Evolutionary conservation across 2,329 filamentous ascomycete species (phyloP), one percentile per base, ranked within the genome.

Genomic region (Ascochyta koolunga): DNA sequence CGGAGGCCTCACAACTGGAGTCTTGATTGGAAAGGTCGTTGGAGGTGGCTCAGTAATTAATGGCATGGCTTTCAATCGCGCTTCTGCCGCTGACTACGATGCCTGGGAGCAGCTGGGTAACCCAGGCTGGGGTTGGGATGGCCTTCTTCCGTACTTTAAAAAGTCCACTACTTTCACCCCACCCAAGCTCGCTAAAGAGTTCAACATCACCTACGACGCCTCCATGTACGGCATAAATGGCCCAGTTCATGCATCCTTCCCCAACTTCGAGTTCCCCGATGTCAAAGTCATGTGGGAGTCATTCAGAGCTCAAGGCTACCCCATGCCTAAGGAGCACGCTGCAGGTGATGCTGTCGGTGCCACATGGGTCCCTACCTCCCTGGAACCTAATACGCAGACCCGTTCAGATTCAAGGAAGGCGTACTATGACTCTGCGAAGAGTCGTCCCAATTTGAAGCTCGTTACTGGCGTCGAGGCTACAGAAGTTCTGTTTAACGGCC

Each of bases 31-130:
- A 7, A 65, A 65, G 8, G 67, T 71, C 1, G 66, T 77, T 3
- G 75, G 75, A 5, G 76, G 75, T 1, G 69, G 71, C 9, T 70
- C 67, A 15, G 69, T 71, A 1, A 66, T 77, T 22, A 77, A 78
- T 58, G 71, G 72, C 6, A 74, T 78, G 72, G 61, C 69, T 6
- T 75, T 73, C 50, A 71, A 73, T 45, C 69, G 75, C 5, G 76
- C 66, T 13, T 61, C 66, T 24, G 61, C 65, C 15, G 68, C 59
- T 7, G 74, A 76, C 53, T 77, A 77, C 40, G 80, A 87, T 67
- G 78, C 77, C 0, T 88, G 85, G 85, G 80, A 79, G 41, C 69
- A 75, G 25, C 69, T 88, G 9, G 85, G 85, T 0, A 87, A 87
- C 59, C 50, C 60, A 1, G 85, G 83, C 2, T 73, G 70, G 70